Base-by-base conservation (phyloP, 2,329 filamentous ascomycete species). In the Paraconiothyrium sp. region DNA sequence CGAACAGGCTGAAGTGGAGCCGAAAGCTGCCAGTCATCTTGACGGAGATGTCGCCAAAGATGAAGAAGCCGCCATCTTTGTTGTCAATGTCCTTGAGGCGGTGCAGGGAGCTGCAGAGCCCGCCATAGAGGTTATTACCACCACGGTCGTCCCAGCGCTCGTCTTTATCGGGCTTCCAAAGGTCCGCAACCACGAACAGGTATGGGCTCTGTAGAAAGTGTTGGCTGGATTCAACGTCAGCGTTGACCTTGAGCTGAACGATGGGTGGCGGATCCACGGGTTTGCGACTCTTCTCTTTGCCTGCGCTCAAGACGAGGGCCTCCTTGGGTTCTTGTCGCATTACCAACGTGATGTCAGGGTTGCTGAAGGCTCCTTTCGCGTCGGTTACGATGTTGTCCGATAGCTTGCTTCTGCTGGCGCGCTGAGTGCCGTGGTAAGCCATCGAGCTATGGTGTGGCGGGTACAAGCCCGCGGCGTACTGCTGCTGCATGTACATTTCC, bases 221-320 rank as follows among this genome's bases (percentile, higher is more conserved):
- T 87, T 91, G 82, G 78, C 86, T 79, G 20, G 85, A 83, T 74
- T 88, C 87, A 34, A 73, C 75, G 32, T 77, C 73, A 51, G 79
- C 75, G 54, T 77, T 79, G 59, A 89, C 86, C 77, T 80, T 78
- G 50, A 97, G 84, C 79, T 94, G 89, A 49, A 97, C 83, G 69
- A 97, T 92, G 46, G 93, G 93, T 13, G 93, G 93, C 55, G 94
- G 93, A 76, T 97, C 93, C 72, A 97, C 88, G 8, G 93, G 92
- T 78, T 96, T 96, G 68, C 93, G 89, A 73, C 92, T 86, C 83
- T 93, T 93, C 74, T 93, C 91, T 77, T 93, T 93, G 67, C 88
- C 88, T 67, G 89, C 84, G 46, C 72, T 66, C 47, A 89, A 86
- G 58, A 92, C 88, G 65, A 90, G 85, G 54, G 88, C 90, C 77